These are phyloP conservation scores for Candida smagusa DNA, from an alignment of 1,139 yeast species.

Conservation along the genomic window DNA sequence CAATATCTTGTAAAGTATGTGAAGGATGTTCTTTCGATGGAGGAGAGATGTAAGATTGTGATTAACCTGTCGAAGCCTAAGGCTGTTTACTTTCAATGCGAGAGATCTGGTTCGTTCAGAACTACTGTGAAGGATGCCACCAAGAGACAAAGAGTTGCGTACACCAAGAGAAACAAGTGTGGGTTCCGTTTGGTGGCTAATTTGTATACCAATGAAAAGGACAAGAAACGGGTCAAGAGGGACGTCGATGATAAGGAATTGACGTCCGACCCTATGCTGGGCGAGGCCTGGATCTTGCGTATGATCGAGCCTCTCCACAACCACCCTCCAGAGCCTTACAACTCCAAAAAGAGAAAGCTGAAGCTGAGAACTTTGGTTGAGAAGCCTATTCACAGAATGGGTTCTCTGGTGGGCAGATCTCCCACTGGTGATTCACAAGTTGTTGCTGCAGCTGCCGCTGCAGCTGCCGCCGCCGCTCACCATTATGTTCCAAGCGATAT, in stretches of 20 bases:
- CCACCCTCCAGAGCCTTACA: constrained; percentile 45
- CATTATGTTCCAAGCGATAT: constrained; percentile 21
- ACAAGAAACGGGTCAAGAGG: constrained; percentile 28
- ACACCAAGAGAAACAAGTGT: constrained; percentile 49
- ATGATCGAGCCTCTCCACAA: constrained; percentile 50
- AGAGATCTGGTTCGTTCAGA: constrained; percentile 45
- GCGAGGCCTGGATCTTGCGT: constrained; percentile 48
- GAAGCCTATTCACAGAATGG: constrained; percentile 39
- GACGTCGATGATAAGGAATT: constrained; percentile 25
- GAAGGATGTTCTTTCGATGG: constrained; percentile 39
- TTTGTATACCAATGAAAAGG: constrained; percentile 44
- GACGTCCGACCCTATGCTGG: constrained; percentile 13
- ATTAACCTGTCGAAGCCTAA: constrained; percentile 49
- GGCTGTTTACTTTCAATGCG: constrained; percentile 52
- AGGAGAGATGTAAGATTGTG: constrained; percentile 48
- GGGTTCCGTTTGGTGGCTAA: constrained; percentile 49
- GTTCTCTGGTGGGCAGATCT: constrained; percentile 10
- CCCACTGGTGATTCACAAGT: constrained; percentile 2
- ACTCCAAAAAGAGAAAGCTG: constrained; percentile 33
- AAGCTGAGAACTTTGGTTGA: constrained; percentile 44
- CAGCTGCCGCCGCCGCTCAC: constrained; percentile 13
- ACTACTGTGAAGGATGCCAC: constrained; percentile 48
- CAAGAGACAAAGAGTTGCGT: constrained; percentile 50
- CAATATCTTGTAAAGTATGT: constrained; percentile 43
- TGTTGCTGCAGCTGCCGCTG: constrained; percentile 12